These are phyloP conservation scores for Medicago ruthenica DNA, from an alignment of 306 rosid genomes.

Conservation along the genomic window DNA sequence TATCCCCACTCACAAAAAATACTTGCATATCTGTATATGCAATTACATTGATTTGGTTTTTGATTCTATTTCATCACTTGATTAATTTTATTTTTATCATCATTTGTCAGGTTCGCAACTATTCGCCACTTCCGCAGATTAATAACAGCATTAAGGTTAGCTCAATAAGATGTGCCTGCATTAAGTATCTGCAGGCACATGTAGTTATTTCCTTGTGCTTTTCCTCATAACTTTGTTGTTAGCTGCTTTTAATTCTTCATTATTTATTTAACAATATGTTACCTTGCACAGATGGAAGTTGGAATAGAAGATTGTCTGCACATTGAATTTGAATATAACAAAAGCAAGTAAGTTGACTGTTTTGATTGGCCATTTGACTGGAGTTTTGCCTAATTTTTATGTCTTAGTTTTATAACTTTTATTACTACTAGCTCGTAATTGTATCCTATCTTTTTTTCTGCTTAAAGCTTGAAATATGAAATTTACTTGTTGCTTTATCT, in stretches of 20 bases:
- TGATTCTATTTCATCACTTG: constrained; percentile 28
- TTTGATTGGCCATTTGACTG: constrained; percentile 36
- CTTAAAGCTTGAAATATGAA: constrained; percentile 30
- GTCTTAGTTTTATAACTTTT: not conserved
- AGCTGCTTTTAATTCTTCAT: constrained; percentile 32
- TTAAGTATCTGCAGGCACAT: constrained; percentile 31
- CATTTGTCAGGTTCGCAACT: constrained; percentile 85
- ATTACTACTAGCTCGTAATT: not conserved
- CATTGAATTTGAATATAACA: constrained; percentile 96
- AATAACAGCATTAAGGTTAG: constrained; percentile 99
- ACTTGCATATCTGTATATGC: not conserved
- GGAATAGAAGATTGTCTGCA: constrained; percentile 99
- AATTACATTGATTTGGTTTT: not conserved
- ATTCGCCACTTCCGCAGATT: constrained; percentile 80
- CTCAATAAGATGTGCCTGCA: constrained; percentile 18
- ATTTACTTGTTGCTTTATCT: constrained; percentile 21
- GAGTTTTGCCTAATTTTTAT: constrained; percentile 10
- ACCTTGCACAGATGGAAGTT: constrained; percentile 88
- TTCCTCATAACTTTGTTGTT: constrained; percentile 28
- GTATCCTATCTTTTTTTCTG: constrained; percentile 23
- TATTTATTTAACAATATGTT: constrained; percentile 37
- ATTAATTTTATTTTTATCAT: constrained; percentile 31
- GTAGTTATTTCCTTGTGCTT: constrained; percentile 34
- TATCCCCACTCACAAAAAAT: not conserved
- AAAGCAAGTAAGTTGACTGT: constrained; percentile 82